Conservation (phyloP, 1,139 yeast species). For the Zygoascus hellenicus region DNA sequence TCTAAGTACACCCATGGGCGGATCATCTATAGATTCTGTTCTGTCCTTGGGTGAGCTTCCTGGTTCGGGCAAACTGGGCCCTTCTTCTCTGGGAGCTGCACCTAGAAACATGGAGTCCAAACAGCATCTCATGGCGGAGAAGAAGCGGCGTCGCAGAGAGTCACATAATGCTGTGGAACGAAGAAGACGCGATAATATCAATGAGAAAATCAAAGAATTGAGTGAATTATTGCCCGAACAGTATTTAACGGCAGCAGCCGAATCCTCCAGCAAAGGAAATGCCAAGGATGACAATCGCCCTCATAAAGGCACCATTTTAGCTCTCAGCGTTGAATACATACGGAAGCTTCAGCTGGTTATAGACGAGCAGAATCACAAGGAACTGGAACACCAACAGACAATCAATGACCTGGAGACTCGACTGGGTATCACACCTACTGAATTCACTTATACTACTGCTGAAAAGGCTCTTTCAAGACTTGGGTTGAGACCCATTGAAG, state of each 20-base stretch:
- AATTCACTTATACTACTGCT: conserved; percentile 69
- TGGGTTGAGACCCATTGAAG: conserved; percentile 44
- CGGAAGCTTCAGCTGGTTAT: conserved; percentile 66
- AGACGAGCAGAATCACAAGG: conserved; percentile 62
- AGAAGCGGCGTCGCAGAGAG: conserved; percentile 41
- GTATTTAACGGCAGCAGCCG: conserved; percentile 38
- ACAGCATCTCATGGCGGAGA: conserved; percentile 25
- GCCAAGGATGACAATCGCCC: conserved; percentile 88
- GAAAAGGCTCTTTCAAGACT: conserved; percentile 70
- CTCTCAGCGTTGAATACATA: conserved; percentile 81
- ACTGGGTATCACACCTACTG: conserved; percentile 40
- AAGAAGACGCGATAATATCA: conserved; percentile 80
- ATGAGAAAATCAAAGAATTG: conserved; percentile 81
- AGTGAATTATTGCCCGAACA: conserved; percentile 62
- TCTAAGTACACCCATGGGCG: conserved; percentile 24
- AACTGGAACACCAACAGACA: conserved; percentile 63
- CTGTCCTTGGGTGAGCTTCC: conserved; percentile 5
- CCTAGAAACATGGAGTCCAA: conserved; percentile 14
- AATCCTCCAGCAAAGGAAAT: conserved; percentile 19
- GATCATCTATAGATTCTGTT: conserved; percentile 7
- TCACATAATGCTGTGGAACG: conserved; percentile 47
- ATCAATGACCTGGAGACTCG: conserved; percentile 49
- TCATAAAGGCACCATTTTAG: conserved; percentile 83
- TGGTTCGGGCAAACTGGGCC: conserved; percentile 8
- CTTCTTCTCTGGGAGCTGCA: conserved; percentile 13